Evolutionary conservation across 176 grass and related monocot genomes (phyloP), one percentile per base, ranked within the genome.

Genomic region (Hsuehochloa calcarea): DNA sequence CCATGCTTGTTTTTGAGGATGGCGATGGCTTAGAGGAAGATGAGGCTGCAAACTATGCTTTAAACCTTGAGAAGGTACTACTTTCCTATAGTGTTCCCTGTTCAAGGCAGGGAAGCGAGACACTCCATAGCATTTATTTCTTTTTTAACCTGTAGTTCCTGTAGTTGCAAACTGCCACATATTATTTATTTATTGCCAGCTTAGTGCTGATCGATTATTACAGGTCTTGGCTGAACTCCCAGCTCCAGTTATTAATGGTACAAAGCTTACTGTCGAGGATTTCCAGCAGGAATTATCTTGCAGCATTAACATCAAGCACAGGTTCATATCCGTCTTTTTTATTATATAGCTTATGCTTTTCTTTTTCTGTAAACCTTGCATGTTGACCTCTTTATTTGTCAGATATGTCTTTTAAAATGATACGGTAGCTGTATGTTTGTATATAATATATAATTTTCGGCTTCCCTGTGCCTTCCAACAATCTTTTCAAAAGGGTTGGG

Each of bases 231-330:
- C 79, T 35, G 97, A 91, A 78, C 92, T 99, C 79, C 93, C 97
- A 72, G 86, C 86, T 86, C 90, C 97, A 85, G 91, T 99, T 84
- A 84, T 86, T n/a, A 94, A 88, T 79, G 97, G 84, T 66, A 92
- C 93, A 55, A 91, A 88, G 47, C 78, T 99, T 72, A 88, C 91
- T 20, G 88, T 99, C 34, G 97, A 99, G 79, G 97, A 96, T 99
- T 88, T 99, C 34, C 97, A 83, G 65, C 97, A 99, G 82, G 97
- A 99, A 84, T 50, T 96, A 29, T 81, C 82, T 64, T 99, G 97
- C 84, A 95, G 90, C 74, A 96, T 99, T 70, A 92, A 99, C 88
- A 94, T 99, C 84, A 99, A 91, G 66, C 97, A 99, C 91, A 99
- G 97, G 97, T 99, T 77, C 37, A 20, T 56, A 20, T 68, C 39